Conservation (phyloP, 176 grass and related monocot genomes). For the Bonia amplexicaulis region DNA sequence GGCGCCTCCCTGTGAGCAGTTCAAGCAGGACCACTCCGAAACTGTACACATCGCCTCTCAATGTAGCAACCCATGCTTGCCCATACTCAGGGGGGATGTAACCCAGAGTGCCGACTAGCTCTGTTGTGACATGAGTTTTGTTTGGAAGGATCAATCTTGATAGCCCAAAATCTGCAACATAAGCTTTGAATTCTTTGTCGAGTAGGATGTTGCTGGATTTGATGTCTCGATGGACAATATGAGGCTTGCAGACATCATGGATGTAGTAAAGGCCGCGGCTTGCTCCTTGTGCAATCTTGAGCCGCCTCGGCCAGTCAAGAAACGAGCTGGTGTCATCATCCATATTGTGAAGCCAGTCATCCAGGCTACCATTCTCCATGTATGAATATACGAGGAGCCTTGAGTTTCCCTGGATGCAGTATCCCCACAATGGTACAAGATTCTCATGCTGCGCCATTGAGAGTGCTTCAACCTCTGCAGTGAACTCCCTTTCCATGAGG, state of each 20-base stretch:
- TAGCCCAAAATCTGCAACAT: constrained; percentile 79
- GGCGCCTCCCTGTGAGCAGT: constrained; percentile 51
- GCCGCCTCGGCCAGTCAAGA: constrained; percentile 50
- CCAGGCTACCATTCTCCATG: constrained; percentile 76
- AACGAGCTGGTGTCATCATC: background rate
- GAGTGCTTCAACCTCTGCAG: constrained; percentile 45
- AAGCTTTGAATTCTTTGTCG: constrained; percentile 56
- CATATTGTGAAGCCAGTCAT: constrained; percentile 71
- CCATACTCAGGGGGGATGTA: constrained; percentile 85
- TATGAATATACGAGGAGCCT: constrained; percentile 51
- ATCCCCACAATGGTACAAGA: constrained; percentile 47
- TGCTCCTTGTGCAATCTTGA: constrained; percentile 53
- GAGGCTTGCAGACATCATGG: constrained; percentile 60
- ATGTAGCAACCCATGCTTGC: constrained; percentile 59
- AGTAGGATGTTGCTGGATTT: constrained; percentile 84
- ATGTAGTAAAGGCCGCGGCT: constrained; percentile 58
- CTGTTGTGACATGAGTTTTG: constrained; percentile 72
- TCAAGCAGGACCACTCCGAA: constrained; percentile 81
- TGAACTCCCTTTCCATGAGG: constrained; percentile 44
- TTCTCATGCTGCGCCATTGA: constrained; percentile 50
- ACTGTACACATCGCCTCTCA: constrained; percentile 76
- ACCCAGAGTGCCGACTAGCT: constrained; percentile 60
- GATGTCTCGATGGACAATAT: constrained; percentile 75
- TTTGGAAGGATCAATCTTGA: constrained; percentile 58
- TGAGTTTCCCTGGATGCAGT: constrained; percentile 31